A percentile compares a stretch with the other conserved stretches of the same genome.
Conservation (phyloP, 1,284 basidiomycete species). For the Athelia psychrophila region DNA sequence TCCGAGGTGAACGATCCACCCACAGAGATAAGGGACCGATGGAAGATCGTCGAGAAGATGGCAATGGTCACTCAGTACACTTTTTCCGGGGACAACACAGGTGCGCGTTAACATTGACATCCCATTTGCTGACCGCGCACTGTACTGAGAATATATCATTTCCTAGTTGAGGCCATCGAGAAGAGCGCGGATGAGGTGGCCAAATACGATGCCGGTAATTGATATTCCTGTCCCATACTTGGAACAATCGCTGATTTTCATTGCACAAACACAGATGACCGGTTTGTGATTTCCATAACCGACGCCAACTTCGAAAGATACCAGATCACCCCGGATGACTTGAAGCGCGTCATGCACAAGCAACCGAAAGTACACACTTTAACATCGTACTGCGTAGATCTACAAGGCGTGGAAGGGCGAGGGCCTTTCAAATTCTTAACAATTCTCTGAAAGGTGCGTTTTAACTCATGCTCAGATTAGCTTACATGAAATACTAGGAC, state of each 20-base stretch:
- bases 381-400: too few species aligned
- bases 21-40: slow-evolving; percentile 49
- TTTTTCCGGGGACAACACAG: slow-evolving; percentile 64
- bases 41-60: slow-evolving; percentile 70
- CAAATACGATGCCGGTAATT: slow-evolving; percentile 56
- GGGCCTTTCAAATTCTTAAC: too few species aligned
- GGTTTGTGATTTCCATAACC: slow-evolving; percentile 68
- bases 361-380: slow-evolving; percentile 65
- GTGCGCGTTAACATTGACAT: slow-evolving; percentile 13
- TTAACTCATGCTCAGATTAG: too few species aligned
- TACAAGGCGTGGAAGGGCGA: too few species aligned
- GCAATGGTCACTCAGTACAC: slow-evolving; percentile 63
- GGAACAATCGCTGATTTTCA: not conserved
- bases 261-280: slow-evolving; percentile 47
- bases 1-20: slow-evolving; percentile 47
- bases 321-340: slow-evolving; percentile 56
- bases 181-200: slow-evolving; percentile 57
- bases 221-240: not conserved
- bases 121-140: not conserved
- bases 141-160: not conserved
- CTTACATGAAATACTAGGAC: too few species aligned
- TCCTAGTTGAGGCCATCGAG: slow-evolving; percentile 57
- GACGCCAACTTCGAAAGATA: slow-evolving; percentile 68
- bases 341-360: slow-evolving; percentile 54
- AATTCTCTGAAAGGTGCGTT: too few species aligned